Evolutionary conservation across 495 filamentous ascomycete species (phyloP), one percentile per base, ranked within the genome.

Genomic region (Talaromyces proteolyticus): DNA sequence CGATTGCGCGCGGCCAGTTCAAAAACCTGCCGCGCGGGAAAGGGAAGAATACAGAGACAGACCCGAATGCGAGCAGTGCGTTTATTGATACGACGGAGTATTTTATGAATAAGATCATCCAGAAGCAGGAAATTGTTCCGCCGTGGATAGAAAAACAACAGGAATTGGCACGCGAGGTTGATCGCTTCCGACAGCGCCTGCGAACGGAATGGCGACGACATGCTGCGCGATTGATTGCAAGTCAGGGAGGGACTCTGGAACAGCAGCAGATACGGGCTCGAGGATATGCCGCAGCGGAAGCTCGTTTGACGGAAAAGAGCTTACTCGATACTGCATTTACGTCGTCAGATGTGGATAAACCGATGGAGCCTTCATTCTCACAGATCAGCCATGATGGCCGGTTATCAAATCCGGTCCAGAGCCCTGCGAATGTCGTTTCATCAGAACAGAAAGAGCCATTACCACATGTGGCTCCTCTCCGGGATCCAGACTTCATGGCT

Each of bases 71-170:
- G 2, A 85, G 84, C 53, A 93, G 84, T 59, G 90, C 94, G 0
- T 98, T 93, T 61, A 77, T 97, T 26, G 91, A 97, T 62, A 97
- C 93, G 1, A 97, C 94, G 0, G 92, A 96, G 66, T 96, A 96
- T 62, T 88, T 97, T 56, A 85, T 98, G 84, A 98, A 98, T 64
- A 95, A 94, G 69, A 96, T 97, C 61, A 96, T 98, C 53, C 86
- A 96, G 68, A 86, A 87, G 49, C 93, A 98, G 63, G 93, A 76
- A 43, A 76, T 79, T 49, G 72, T 72, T 23, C 74, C 63, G 41
- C 76, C 68, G 4, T 78, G 65, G 94, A 96, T 98, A 43, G 93
- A 97, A 65, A 97, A 96, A 62, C 93, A 98, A 64, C 93, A 96
- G 63, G 91, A 96, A 57, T 71, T 98, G 6, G 75, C 83, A 4